Evolutionary conservation across 2,329 filamentous ascomycete species (phyloP), one percentile per base, ranked within the genome.

Genomic region (Arthrocladium fulminans): DNA sequence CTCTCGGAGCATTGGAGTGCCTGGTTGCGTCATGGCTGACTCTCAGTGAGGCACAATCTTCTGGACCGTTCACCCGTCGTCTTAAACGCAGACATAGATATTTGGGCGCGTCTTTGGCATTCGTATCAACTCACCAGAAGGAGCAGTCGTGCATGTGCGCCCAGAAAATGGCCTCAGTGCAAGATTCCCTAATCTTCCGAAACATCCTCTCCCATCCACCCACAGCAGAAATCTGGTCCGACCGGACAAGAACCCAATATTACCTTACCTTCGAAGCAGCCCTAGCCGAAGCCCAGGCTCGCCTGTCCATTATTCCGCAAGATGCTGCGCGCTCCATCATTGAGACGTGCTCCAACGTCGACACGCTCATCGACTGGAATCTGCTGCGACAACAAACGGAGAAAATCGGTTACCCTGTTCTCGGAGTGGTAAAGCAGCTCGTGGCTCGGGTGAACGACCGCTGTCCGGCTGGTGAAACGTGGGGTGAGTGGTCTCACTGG

Each of bases 401-500:
- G 37, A 46, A 52, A 15, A 54, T 58, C 30, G 56, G 56, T 3
- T 58, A 58, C 41, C 56, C 56, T 9, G 48, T 58, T 9, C 48
- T 58, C 17, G 54, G 54, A 8, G 47, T 58, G 23, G 56, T 58
- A 30, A 53, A 55, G 45, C 56, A 58, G 17, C 50, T 58, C 17
- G 55, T 57, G n/a, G 41, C 40, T 24, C 48, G 52, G 30, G 48
- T 55, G 46, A 57, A 58, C 25, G 48, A 42, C 9, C 24, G 51
- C 23, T 25, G 44, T 19, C 44, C 41, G 8, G 25, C 23, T 5
- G 52, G 52, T 22, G 47, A 54, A 13, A 54, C 51, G 2, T 38
- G 52, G 47, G 55, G 54, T 24, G 54, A 57, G 35, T 57, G 49
- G 48, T 51, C 54, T 12, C 55, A 57, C 38, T 57, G 55, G 55